These are phyloP conservation scores for Mortierella claussenii DNA, from an alignment of 192 early-diverging fungal genomes.

Conservation along the genomic window DNA sequence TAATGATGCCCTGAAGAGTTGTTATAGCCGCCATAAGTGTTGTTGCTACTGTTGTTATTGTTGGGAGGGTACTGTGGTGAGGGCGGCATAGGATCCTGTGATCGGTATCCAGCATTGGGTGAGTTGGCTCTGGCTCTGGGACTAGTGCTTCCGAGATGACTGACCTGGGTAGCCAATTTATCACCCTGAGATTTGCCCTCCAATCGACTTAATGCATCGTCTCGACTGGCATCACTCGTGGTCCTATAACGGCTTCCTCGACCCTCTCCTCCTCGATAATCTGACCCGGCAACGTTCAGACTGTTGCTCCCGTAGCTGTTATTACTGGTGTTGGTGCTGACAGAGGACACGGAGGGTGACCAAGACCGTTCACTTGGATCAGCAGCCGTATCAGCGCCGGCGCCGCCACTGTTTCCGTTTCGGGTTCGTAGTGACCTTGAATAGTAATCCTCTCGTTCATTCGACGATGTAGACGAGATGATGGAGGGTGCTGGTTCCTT, in stretches of 20 bases:
- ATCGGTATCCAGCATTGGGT: constrained; percentile 12
- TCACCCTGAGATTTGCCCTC: constrained; percentile 44
- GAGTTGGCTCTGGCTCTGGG: constrained; percentile 33
- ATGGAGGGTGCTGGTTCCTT: constrained; percentile 9
- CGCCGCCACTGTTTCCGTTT: neutral
- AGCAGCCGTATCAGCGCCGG: neutral
- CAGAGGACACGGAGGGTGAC: constrained; percentile 23
- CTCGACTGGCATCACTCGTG: constrained; percentile 42
- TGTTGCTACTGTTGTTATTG: constrained; percentile 9
- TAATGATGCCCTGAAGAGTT: constrained; percentile 8
- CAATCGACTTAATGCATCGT: constrained; percentile 45
- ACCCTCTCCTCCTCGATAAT: neutral
- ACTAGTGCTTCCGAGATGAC: constrained; percentile 41
- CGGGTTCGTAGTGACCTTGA: constrained; percentile 12
- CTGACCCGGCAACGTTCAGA: neutral
- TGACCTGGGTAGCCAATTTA: constrained; percentile 35
- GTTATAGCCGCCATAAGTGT: constrained; percentile 1
- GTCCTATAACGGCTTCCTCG: constrained; percentile 18
- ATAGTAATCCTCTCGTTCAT: constrained; percentile 29
- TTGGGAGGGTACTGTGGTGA: constrained; percentile 3
- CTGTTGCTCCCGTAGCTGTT: constrained; percentile 15
- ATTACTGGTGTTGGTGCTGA: constrained; percentile 9
- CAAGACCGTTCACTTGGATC: constrained; percentile 17
- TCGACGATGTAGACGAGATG: constrained; percentile 5
- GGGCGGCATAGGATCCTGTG: constrained; percentile 1